Conservation (phyloP, 2,329 filamentous ascomycete genomes). For the Diaporthe sp. region DNA sequence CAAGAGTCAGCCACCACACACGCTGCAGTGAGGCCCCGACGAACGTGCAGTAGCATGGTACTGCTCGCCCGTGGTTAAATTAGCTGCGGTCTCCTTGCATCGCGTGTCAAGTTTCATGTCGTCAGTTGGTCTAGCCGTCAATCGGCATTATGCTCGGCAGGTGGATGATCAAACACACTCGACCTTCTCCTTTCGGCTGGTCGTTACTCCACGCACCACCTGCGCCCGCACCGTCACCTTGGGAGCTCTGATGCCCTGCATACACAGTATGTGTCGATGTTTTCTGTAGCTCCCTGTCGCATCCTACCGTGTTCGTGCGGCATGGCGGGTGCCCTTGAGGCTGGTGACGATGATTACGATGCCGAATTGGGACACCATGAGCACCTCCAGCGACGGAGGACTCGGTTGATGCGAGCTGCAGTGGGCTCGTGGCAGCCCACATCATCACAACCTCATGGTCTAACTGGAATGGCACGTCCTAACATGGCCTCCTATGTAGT, state of each 20-base stretch:
- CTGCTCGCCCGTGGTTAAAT: conserved; percentile 1
- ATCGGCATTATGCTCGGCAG: conserved; percentile 33
- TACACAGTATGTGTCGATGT: conserved; percentile 18
- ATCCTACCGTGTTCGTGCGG: conserved; percentile 4
- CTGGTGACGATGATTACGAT: background rate
- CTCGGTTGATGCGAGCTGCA: background rate
- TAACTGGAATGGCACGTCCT: background rate
- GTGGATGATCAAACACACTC: conserved; percentile 34
- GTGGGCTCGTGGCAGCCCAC: conserved; percentile 1
- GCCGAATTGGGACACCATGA: background rate
- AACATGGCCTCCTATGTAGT: background rate
- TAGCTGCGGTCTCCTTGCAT: conserved; percentile 29
- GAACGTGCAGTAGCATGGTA: conserved; percentile 12
- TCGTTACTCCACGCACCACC: conserved; percentile 24
- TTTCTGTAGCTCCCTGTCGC: background rate
- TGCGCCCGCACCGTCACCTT: background rate
- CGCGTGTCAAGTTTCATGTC: conserved; percentile 36
- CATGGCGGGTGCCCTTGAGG: background rate
- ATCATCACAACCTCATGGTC: background rate
- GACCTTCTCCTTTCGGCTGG: conserved; percentile 30
- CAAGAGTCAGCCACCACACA: conserved; percentile 15
- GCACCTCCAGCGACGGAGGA: background rate
- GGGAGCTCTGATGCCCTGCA: conserved; percentile 12
- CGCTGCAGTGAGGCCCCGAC: conserved; percentile 9
- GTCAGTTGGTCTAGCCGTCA: conserved; percentile 15